Evolutionary conservation across 202 grass and related monocot species (phyloP).

Genomic region (Schoenoplectus tabernaemontani): DNA sequence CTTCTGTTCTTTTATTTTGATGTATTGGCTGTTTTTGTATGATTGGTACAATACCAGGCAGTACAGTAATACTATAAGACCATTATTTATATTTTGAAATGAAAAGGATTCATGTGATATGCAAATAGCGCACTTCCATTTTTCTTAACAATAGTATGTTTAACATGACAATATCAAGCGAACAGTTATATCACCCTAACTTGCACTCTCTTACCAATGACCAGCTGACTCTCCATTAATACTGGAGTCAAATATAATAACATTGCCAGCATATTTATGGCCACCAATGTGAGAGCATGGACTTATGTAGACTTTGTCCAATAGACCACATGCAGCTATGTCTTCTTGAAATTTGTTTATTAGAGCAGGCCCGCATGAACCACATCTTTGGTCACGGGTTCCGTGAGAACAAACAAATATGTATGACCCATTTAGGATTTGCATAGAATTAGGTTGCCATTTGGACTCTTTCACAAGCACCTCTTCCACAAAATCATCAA

Average conservation of each 20-base stretch:
- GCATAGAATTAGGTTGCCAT: slow-evolving; percentile 53
- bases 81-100: background rate
- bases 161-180: background rate
- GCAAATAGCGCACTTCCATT: background rate
- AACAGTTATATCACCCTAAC: background rate
- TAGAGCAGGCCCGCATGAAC: slow-evolving; percentile 77
- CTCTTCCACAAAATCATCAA: slow-evolving; percentile 86
- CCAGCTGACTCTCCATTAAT: slow-evolving; percentile 55
- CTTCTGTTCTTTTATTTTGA: background rate
- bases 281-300: slow-evolving; percentile 85
- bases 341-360: slow-evolving; percentile 83
- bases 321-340: slow-evolving; percentile 44
- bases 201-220: slow-evolving; percentile 64
- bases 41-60: background rate
- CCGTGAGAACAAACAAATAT: slow-evolving; percentile 86
- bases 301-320: slow-evolving; percentile 55
- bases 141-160: background rate
- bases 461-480: slow-evolving; percentile 80
- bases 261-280: slow-evolving; percentile 98
- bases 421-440: slow-evolving; percentile 57
- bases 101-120: background rate
- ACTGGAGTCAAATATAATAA: slow-evolving; percentile 75
- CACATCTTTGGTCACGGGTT: slow-evolving; percentile 79
- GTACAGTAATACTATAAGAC: background rate
- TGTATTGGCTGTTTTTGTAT: background rate